Evolutionary conservation across 2,329 filamentous ascomycete species (phyloP), one percentile per base, ranked within the genome.

Genomic region (Elsinoe ampelina): DNA sequence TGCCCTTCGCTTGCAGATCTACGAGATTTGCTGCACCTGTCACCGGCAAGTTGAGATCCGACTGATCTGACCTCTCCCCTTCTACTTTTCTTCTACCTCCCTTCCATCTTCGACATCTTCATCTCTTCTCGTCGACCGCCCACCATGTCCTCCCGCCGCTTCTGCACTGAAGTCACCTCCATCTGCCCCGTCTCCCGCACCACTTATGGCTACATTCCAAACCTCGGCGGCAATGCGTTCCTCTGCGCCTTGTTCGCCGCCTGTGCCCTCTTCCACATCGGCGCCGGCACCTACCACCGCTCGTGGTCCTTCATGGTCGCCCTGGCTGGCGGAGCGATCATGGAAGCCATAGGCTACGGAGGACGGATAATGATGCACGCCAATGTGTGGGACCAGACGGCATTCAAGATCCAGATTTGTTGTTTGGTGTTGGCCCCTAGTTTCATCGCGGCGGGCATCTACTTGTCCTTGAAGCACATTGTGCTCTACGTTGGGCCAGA

Each of bases 401-500:
- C 70, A 3, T 72, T 74, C 59, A 70, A 72, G 54, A 68, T 75
- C 4, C 72, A 75, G 51, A 72, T 76, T 11, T 69, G 72, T 60
- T 71, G 67, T 35, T 65, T 77, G 0, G 68, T 76, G 12, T 63
- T 77, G 4, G 70, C 67, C 0, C 75, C 75, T 0, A 72, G 72
- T 0, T 71, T 77, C 47, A 64, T 75, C 3, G 73, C 75, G 1
- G 75, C 75, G 5, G 72, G 71, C 22, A 73, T 77, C 43, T 77
- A 75, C 42, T 64, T 77, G 17, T 75, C 73, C 0, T 67, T 77
- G 26, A 76, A 76, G 61, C 73, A 75, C 62, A 66, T 77, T 6
- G 70, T 76, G 36, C 59, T 74, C 5, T 71, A 72, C 61, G 72
- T 73, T 36, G 75, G 74, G 1, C 64, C 70, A 0, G 65, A 72